Base-by-base conservation (phyloP, 768 basidiomycete species). In the Tremella mesenterica region DNA sequence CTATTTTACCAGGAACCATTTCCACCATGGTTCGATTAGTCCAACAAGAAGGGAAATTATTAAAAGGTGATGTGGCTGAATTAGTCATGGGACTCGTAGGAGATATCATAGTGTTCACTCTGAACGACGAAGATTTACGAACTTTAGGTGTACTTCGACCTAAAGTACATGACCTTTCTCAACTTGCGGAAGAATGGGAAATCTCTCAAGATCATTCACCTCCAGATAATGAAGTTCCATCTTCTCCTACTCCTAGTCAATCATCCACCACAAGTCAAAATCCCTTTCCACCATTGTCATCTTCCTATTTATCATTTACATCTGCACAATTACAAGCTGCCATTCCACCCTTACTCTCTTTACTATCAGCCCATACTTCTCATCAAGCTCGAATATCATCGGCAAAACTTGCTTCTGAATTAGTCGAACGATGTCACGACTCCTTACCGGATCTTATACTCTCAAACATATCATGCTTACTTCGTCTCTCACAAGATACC, bases 251-350 rank as follows among this genome's bases (percentile, higher is more conserved):
- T 21, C 48, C 60, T 2, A 57, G 64, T 6, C 44, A 45, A n/a
- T 23, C 53, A 1, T 46, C 54, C 16, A 58, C 49, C 6, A 18
- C 52, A 5, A 39, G 23, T 8, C 16, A 21, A 23, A n/a, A 73
- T 77, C 65, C 68, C 0, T 73, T 73, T 36, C 72, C 72, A 4
- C 59, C 72, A 3, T 80, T 89, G 3, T 85, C 86, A 0, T 68
- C 81, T 12, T 77, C 83, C 0, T 97, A 92, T 87, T 78, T 95
- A 39, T 79, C 78, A 20, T 89, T 81, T 30, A 90, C 88, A 1
- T 77, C 86, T 1, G 80, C 87, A 4, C 90, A 95, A 64, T 75
- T 97, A 10, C 81, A 85, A 43, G 84, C 88, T 21, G 88, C 90
- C 7, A 69, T 96, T 48, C 86, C 88, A 59, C 76, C 84, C 0